A percentile compares a stretch with the other conserved stretches of the same genome.
Evolutionary conservation across 2,329 filamentous ascomycete genomes (phyloP).

Genomic region (Pseudopithomyces chartarum): DNA sequence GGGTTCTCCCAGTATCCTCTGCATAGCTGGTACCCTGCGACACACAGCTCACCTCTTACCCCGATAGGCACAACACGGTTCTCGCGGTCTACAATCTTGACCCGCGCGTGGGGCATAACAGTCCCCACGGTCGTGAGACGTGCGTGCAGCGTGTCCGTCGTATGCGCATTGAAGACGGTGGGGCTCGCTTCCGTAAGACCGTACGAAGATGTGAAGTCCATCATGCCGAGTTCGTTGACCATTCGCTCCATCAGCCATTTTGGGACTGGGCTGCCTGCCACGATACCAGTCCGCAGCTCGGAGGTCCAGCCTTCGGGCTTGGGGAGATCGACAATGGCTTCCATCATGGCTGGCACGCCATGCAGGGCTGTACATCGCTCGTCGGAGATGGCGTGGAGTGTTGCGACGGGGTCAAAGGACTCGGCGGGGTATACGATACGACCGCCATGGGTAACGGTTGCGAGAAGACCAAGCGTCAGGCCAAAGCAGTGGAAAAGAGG

Average conservation of each 20-base stretch:
- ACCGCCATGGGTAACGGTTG: slow-evolving; percentile 73
- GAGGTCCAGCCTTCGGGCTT: slow-evolving; percentile 51
- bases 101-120: slow-evolving; percentile 72
- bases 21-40: slow-evolving; percentile 77
- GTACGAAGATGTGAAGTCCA: slow-evolving; percentile 64
- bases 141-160: slow-evolving; percentile 69
- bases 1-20: slow-evolving; percentile 69
- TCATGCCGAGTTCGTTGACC: slow-evolving; percentile 74
- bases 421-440: slow-evolving; percentile 77
- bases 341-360: slow-evolving; percentile 85
- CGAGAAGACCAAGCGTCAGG: slow-evolving; percentile 75
- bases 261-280: slow-evolving; percentile 78
- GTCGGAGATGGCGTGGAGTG: slow-evolving; percentile 64
- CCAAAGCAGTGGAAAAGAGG: slow-evolving; percentile 88
- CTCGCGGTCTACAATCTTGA: slow-evolving; percentile 75
- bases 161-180: slow-evolving; percentile 81
- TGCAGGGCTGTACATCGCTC: slow-evolving; percentile 70
- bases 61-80: slow-evolving; percentile 71
- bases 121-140: slow-evolving; percentile 75
- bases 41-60: slow-evolving; percentile 73
- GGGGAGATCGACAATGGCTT: slow-evolving; percentile 62
- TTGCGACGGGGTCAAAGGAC: slow-evolving; percentile 71
- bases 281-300: slow-evolving; percentile 72
- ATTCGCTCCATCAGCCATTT: slow-evolving; percentile 75
- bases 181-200: slow-evolving; percentile 78